phyloP scores from a whole-genome alignment of 257 asterid species.

The Pogostemon cablin region DNA sequence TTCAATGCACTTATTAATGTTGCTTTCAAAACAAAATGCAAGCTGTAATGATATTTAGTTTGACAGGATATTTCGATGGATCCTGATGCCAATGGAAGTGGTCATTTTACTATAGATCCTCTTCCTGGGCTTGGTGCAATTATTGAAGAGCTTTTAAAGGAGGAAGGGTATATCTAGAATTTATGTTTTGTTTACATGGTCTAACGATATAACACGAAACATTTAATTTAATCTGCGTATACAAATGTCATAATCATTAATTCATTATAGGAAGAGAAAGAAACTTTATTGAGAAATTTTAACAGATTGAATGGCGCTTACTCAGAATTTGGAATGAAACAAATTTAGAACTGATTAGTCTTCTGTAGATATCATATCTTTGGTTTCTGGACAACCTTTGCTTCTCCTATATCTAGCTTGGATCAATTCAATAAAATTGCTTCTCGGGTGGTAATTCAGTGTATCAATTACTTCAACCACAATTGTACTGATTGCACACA shows the following conservation, averaged over 20 bases:
- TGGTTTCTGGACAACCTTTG: background rate
- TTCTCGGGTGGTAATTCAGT: too few species aligned
- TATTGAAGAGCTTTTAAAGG: conserved; percentile 75
- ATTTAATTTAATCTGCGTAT: too few species aligned
- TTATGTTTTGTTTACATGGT: conserved; percentile 11
- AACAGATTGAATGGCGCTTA: too few species aligned
- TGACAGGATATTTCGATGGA: conserved; percentile 55
- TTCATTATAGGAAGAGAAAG: too few species aligned
- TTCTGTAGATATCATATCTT: background rate
- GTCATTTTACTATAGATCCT: conserved; percentile 64
- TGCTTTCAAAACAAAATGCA: too few species aligned
- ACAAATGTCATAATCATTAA: too few species aligned
- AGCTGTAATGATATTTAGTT: background rate
- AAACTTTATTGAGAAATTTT: too few species aligned
- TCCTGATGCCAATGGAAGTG: conserved; percentile 36
- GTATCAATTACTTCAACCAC: background rate
- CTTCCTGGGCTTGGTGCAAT: conserved; percentile 87
- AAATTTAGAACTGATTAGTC: background rate
- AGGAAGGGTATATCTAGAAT: conserved; percentile 73
- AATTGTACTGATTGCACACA: background rate
- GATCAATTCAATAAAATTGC: too few species aligned
- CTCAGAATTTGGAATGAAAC: background rate
- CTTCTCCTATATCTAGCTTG: too few species aligned
- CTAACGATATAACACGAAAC: background rate
- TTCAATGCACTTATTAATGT: conserved; percentile 22